Percentiles rank a stretch among this genome's conserved stretches.
Evolutionary conservation across 805 yeast genomes (phyloP).

Genomic region (Metschnikowia colocasiae): DNA sequence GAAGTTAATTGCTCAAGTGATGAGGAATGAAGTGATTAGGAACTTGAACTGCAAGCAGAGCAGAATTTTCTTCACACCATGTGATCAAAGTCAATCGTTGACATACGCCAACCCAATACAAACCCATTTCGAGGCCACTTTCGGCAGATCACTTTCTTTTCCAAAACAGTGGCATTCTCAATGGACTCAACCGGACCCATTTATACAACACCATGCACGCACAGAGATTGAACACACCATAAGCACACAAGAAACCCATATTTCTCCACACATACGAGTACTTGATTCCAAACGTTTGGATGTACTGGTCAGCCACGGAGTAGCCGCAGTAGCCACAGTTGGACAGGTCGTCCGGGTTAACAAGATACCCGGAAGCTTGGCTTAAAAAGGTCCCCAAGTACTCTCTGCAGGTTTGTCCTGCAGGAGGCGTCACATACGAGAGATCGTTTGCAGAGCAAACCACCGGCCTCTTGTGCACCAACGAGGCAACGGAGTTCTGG

Average conservation of each 20-base stretch:
- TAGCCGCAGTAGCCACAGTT: not conserved
- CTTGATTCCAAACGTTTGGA: conserved; percentile 7
- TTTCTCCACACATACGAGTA: conserved; percentile 14
- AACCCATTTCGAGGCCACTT: too few relatives aligned
- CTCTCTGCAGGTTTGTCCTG: conserved; percentile 8
- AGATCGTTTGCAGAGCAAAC: conserved; percentile 47
- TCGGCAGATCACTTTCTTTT: too few relatives aligned
- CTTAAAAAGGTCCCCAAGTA: not conserved
- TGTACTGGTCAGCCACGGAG: conserved; percentile 7
- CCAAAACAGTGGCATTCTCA: too few relatives aligned
- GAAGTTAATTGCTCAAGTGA: too few relatives aligned
- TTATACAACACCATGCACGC: conserved; percentile 11
- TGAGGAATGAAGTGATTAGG: too few relatives aligned
- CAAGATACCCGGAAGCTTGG: not conserved
- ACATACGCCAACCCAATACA: too few relatives aligned
- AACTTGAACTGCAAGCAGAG: too few relatives aligned
- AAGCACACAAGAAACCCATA: conserved; percentile 12
- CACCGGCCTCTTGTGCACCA: conserved; percentile 43
- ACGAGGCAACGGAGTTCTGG: conserved; percentile 38
- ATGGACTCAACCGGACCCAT: conserved; percentile 9
- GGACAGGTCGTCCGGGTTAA: not conserved
- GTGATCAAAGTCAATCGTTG: too few relatives aligned
- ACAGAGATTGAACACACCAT: conserved; percentile 10
- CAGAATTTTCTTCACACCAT: too few relatives aligned
- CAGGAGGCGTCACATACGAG: conserved; percentile 46